Percentiles rank a stretch among this genome's conserved stretches.
Evolutionary conservation across 2,329 filamentous ascomycete species (phyloP).

Genomic region (Lasiodiplodia sp.): DNA sequence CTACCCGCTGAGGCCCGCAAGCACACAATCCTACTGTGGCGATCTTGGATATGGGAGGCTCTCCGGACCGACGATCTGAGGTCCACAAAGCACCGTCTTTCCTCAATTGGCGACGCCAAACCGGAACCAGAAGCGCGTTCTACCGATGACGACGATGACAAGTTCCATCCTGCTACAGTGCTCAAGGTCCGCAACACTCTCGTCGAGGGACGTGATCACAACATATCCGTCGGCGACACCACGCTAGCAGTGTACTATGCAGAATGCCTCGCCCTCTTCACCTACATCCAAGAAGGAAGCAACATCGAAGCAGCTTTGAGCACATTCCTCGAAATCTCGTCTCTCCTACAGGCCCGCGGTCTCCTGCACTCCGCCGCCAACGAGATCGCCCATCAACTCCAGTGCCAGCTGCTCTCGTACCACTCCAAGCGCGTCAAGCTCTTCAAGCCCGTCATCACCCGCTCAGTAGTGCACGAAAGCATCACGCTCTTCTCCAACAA

Average conservation of each 20-base stretch:
- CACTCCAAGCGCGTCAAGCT: slow-evolving; percentile 69
- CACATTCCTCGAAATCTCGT: slow-evolving; percentile 41
- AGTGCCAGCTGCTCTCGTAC: slow-evolving; percentile 69
- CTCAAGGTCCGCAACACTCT: slow-evolving; percentile 50
- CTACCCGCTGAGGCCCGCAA: slow-evolving; percentile 46
- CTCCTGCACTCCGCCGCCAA: slow-evolving; percentile 46
- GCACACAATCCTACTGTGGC: slow-evolving; percentile 60
- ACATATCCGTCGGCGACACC: slow-evolving; percentile 56
- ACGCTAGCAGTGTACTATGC: slow-evolving; percentile 60
- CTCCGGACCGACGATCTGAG: slow-evolving; percentile 54
- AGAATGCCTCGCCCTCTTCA: slow-evolving; percentile 69
- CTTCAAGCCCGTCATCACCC: slow-evolving; percentile 72
- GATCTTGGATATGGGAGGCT: slow-evolving; percentile 73
- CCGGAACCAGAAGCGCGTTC: slow-evolving; percentile 19
- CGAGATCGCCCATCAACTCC: slow-evolving; percentile 74
- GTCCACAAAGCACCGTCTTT: slow-evolving; percentile 44
- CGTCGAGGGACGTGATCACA: slow-evolving; percentile 61
- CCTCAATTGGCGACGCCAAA: slow-evolving; percentile 39
- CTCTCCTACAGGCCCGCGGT: slow-evolving; percentile 38
- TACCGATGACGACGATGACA: neutral
- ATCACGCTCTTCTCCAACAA: slow-evolving; percentile 75
- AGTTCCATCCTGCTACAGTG: slow-evolving; percentile 32
- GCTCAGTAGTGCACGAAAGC: slow-evolving; percentile 66
- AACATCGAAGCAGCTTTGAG: slow-evolving; percentile 48
- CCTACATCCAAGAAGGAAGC: slow-evolving; percentile 65